These are phyloP conservation scores for Nymphaea thermarum DNA, from an alignment of 164 flowering plant genomes.

Conservation along the genomic window DNA sequence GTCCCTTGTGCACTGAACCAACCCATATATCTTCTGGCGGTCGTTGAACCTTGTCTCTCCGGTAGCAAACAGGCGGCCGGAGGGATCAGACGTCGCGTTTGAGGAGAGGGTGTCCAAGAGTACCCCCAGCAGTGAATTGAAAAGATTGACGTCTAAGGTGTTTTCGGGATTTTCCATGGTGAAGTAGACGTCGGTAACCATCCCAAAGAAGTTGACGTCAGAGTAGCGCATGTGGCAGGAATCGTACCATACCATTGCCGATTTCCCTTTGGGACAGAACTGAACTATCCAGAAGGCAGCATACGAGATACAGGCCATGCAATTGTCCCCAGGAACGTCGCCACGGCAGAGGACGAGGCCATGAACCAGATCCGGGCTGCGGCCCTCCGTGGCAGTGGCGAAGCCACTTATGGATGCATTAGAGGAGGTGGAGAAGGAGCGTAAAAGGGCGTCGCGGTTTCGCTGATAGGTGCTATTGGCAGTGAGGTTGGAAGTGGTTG, in stretches of 20 bases:
- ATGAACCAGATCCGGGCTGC: slow-evolving; percentile 1
- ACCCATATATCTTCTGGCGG: slow-evolving; percentile 20
- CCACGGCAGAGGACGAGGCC: slow-evolving; percentile 37
- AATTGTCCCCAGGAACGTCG: slow-evolving; percentile 18
- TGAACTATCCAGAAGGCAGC: slow-evolving; percentile 16
- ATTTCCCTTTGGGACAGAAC: slow-evolving; percentile 25
- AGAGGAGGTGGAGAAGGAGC: slow-evolving; percentile 8
- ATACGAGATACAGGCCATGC: slow-evolving; percentile 23
- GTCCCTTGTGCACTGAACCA: slow-evolving; percentile 44
- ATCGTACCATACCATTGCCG: slow-evolving; percentile 31
- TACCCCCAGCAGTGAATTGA: slow-evolving; percentile 14
- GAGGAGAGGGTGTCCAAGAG: slow-evolving; percentile 13
- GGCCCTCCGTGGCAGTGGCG: slow-evolving; percentile 4
- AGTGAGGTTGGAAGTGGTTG: slow-evolving; percentile 8
- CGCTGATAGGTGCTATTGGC: slow-evolving; percentile 6
- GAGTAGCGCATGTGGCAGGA: slow-evolving; percentile 34
- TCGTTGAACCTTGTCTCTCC: slow-evolving; percentile 13
- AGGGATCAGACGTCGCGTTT: slow-evolving; percentile 7
- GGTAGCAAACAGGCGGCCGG: slow-evolving; percentile 16
- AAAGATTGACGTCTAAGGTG: slow-evolving; percentile 15
- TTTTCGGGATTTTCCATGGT: slow-evolving; percentile 18
- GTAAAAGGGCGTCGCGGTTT: slow-evolving; percentile 16
- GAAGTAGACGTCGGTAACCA: slow-evolving; percentile 12
- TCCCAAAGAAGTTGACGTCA: slow-evolving; percentile 20
- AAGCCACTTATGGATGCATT: slow-evolving; percentile 21